These are phyloP conservation scores for Galeopsis tetrahit DNA, from an alignment of 257 asterid species.

Conservation along the genomic window DNA sequence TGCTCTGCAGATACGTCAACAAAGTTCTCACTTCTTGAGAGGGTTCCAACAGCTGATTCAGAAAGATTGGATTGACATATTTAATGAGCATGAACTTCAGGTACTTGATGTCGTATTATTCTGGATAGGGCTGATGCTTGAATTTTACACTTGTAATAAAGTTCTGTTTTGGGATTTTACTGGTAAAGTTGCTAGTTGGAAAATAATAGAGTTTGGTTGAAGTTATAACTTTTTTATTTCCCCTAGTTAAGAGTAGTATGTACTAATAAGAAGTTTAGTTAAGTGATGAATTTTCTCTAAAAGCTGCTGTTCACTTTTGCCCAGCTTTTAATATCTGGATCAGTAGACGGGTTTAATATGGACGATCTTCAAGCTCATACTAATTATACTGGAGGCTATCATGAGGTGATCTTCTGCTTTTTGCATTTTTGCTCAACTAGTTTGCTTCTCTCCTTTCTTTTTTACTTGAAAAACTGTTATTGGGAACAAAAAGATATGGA, in stretches of 20 bases:
- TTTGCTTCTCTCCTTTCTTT: conserved; percentile 14
- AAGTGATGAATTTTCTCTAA: conserved; percentile 21
- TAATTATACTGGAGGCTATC: conserved; percentile 92
- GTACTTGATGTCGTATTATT: conserved; percentile 40
- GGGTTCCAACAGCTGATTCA: conserved; percentile 94
- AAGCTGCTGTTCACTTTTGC: conserved; percentile 17
- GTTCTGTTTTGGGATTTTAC: conserved; percentile 6
- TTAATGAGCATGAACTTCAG: conserved; percentile 98
- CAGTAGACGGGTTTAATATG: conserved; percentile 85
- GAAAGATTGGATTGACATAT: conserved; percentile 95
- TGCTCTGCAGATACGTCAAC: conserved; percentile 84
- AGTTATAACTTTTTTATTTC: not conserved
- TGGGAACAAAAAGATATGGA: not conserved
- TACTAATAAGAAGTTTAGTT: conserved; percentile 2
- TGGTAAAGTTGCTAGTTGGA: conserved; percentile 7
- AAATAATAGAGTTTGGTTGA: conserved; percentile 11
- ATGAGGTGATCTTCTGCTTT: conserved; percentile 48
- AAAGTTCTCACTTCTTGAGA: conserved; percentile 88
- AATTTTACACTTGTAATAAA: not conserved
- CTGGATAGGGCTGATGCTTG: conserved; percentile 3
- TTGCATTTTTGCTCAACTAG: conserved; percentile 13
- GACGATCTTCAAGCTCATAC: conserved; percentile 86
- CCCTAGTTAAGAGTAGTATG: conserved; percentile 1
- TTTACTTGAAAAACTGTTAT: conserved; percentile 5
- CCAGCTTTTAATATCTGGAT: conserved; percentile 95